Conservation (phyloP, 805 yeast genomes). For the Tetrapisispora nanseiensis region DNA sequence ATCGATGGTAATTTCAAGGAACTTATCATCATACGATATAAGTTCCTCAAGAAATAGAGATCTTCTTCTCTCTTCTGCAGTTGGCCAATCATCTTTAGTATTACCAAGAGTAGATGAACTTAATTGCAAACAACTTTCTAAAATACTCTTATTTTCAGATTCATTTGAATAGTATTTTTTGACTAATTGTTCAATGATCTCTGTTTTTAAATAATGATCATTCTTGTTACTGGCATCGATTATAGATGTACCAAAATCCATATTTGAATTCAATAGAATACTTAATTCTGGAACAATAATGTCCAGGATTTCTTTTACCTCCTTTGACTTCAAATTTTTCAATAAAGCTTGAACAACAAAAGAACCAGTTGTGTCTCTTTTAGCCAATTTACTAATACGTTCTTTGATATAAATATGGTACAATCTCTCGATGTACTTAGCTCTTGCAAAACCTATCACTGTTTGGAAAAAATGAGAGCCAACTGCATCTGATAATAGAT, state of each 20-base stretch:
- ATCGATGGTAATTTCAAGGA: constrained; percentile 49
- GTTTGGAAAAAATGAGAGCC: constrained; percentile 88
- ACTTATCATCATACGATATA: constrained; percentile 54
- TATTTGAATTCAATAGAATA: constrained; percentile 50
- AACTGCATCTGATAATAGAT: constrained; percentile 74
- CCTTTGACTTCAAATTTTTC: constrained; percentile 50
- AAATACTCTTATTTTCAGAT: constrained; percentile 35
- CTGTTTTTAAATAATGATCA: constrained; percentile 49
- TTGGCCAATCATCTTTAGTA: constrained; percentile 84
- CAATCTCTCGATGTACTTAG: constrained; percentile 60
- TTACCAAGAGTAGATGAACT: constrained; percentile 69
- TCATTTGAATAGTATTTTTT: constrained; percentile 36
- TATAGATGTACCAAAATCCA: constrained; percentile 58
- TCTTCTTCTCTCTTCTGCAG: constrained; percentile 78
- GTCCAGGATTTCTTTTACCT: constrained; percentile 54
- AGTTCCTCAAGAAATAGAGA: constrained; percentile 65
- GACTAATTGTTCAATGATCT: constrained; percentile 43
- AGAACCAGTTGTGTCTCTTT: constrained; percentile 76
- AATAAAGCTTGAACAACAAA: constrained; percentile 68
- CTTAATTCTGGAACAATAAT: constrained; percentile 57
- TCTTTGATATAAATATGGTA: constrained; percentile 64
- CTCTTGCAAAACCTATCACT: constrained; percentile 53
- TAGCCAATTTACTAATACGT: constrained; percentile 61
- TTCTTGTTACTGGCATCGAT: constrained; percentile 56
- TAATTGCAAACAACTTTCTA: constrained; percentile 59